Conservation (phyloP, 1,284 basidiomycete species). For the Tilletia horrida region DNA sequence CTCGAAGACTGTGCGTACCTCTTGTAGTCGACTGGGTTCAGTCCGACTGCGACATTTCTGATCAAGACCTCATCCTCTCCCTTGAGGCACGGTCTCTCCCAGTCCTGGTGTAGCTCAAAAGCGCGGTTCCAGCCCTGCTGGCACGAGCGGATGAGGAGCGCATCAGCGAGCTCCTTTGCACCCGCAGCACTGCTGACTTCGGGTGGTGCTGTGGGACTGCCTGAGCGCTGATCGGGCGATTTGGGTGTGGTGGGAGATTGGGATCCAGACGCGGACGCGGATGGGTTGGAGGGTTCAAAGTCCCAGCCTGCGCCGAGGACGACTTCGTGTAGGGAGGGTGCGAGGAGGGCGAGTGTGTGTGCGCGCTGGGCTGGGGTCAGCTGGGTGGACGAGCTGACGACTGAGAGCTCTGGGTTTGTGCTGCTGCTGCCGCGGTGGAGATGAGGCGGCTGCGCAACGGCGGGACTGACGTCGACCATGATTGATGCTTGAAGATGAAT, state of each 20-base stretch:
- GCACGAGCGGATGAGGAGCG: constrained; percentile 38
- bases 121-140: constrained; percentile 40
- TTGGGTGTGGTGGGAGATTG: constrained; percentile 22
- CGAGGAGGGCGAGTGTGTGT: constrained; percentile 28
- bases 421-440: background rate
- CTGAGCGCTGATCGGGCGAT: constrained; percentile 7
- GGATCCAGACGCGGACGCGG: background rate
- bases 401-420: background rate
- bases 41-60: constrained; percentile 33
- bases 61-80: constrained; percentile 32
- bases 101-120: constrained; percentile 38
- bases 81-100: constrained; percentile 22
- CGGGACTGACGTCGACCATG: too few relatives aligned
- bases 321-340: constrained; percentile 29
- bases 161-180: constrained; percentile 18
- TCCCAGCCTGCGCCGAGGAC: constrained; percentile 37
- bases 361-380: constrained; percentile 23
- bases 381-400: too few relatives aligned
- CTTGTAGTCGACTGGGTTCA: constrained; percentile 49
- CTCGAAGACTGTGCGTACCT: too few relatives aligned
- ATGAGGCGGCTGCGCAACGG: too few relatives aligned
- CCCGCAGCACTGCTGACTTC: constrained; percentile 13
- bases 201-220: constrained; percentile 2
- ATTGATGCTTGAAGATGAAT: too few relatives aligned
- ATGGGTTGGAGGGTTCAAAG: constrained; percentile 19